Evolutionary conservation across 805 yeast genomes (phyloP).

Genomic region (Pichia heedii): DNA sequence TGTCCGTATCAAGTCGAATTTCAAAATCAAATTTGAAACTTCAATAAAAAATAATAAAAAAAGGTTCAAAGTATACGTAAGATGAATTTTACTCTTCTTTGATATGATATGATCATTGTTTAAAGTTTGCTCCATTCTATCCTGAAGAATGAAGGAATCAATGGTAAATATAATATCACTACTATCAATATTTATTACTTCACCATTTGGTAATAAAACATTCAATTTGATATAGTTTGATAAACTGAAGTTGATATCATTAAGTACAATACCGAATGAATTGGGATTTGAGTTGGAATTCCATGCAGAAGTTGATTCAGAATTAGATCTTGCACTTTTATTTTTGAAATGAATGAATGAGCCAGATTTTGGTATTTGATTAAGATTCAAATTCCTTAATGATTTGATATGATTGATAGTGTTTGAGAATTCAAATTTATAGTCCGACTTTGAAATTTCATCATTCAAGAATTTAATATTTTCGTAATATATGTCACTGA

Average conservation of each 20-base stretch:
- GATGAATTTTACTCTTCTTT: background rate
- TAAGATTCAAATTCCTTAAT: background rate
- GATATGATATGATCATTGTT: background rate
- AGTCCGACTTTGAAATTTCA: background rate
- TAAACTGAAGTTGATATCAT: slow-evolving; percentile 9
- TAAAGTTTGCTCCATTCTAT: background rate
- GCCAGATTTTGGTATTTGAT: slow-evolving; percentile 8
- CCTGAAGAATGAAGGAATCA: slow-evolving; percentile 9
- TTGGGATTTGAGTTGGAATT: background rate
- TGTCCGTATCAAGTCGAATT: slow-evolving; percentile 7
- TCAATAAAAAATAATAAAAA: slow-evolving; percentile 4
- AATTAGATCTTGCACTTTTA: background rate
- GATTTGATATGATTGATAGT: slow-evolving; percentile 3
- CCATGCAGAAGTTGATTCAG: background rate
- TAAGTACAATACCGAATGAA: slow-evolving; percentile 11
- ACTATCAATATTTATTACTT: slow-evolving; percentile 43
- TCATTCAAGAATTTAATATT: background rate
- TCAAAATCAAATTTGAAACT: slow-evolving; percentile 2
- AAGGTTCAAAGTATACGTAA: slow-evolving; percentile 9
- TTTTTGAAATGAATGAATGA: slow-evolving; percentile 12
- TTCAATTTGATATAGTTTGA: background rate
- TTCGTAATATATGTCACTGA: background rate
- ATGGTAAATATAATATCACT: slow-evolving; percentile 33
- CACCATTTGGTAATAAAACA: slow-evolving; percentile 27
- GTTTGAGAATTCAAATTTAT: background rate